Base-by-base conservation (phyloP, 768 basidiomycete species). In the Ephemerocybe angulata region DNA sequence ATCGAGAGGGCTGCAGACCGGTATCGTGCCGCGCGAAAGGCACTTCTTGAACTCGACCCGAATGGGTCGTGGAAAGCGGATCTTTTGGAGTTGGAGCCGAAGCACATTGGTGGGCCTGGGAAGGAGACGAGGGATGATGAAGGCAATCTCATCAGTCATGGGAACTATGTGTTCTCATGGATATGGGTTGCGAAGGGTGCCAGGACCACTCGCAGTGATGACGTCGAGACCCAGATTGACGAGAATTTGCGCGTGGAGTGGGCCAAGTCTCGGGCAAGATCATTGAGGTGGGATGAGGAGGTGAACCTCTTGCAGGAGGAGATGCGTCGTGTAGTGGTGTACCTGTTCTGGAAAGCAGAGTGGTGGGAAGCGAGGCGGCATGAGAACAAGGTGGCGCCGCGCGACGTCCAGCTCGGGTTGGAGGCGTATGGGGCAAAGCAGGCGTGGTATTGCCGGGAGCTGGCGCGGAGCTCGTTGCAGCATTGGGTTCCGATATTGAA, bases 241-340 rank as follows among this genome's bases (percentile, higher is more conserved):
- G 50, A 54, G 5, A 46, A 49, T 15, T 35, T 64, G n/a, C 57
- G 58, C 12, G 30, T 58, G 3, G 61, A 66, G 31, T 66, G 65
- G 65, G 61, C 57, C 24, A 59, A 63, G 30, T 54, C 58, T 2
- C 51, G 62, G 7, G 63, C 62, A 11, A 46, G 59, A 3, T 44
- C 56, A 3, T 50, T 40, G n/a, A 51, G 62, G n/a, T 62, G 56
- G 31, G 47, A 38, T 5, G 64, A 69, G 50, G 65, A 69, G 50
- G 64, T 65, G 0, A 6, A 49, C 15, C 56, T 68, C 3, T 41
- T 67, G 3, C 41, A 44, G 12, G 68, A 70, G 49, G 68, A 70
- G 51, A 70, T 70, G 64, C 37, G 40, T 1, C 58, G 59, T 4
- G 64, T 67, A 4, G 31, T 62, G 4, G 43, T 40, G 21, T 66